These are phyloP conservation scores for Boletus fagicola DNA, from an alignment of 768 basidiomycete species.

Conservation along the genomic window DNA sequence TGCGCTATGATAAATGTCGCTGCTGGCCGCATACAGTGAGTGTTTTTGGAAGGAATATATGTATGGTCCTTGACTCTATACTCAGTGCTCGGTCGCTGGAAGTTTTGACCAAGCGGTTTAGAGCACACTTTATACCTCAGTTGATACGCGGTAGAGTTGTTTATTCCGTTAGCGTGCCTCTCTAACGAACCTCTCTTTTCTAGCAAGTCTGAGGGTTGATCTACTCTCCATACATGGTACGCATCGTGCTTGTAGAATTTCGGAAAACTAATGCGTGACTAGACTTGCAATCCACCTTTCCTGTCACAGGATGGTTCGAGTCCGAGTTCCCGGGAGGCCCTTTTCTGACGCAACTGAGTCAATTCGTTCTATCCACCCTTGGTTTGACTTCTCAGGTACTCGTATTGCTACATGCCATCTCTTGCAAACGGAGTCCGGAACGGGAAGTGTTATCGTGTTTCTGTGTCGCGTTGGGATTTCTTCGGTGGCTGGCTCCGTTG, in stretches of 20 bases:
- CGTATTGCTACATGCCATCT: constrained; percentile 20
- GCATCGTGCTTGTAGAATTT: background rate
- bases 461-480: constrained; percentile 28
- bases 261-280: background rate
- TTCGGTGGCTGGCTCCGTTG: constrained; percentile 34
- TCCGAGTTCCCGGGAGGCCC: constrained; percentile 37
- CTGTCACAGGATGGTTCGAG: constrained; percentile 25
- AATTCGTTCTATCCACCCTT: constrained; percentile 22
- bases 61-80: background rate
- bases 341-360: constrained; percentile 28
- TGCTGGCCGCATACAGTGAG: constrained; percentile 24
- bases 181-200: constrained; percentile 6
- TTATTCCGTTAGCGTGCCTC: background rate
- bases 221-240: constrained; percentile 22
- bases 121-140: constrained; percentile 39
- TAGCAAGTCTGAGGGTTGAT: constrained; percentile 29
- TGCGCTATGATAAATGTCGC: constrained; percentile 25
- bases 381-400: constrained; percentile 28
- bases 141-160: constrained; percentile 35
- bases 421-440: constrained; percentile 23
- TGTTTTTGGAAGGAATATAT: background rate
- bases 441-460: constrained; percentile 31
- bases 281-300: constrained; percentile 22
- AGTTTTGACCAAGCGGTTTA: constrained; percentile 31
- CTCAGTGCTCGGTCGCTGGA: constrained; percentile 21